Conservation (phyloP, 2,329 filamentous ascomycete genomes). For the Fusarium clavum region DNA sequence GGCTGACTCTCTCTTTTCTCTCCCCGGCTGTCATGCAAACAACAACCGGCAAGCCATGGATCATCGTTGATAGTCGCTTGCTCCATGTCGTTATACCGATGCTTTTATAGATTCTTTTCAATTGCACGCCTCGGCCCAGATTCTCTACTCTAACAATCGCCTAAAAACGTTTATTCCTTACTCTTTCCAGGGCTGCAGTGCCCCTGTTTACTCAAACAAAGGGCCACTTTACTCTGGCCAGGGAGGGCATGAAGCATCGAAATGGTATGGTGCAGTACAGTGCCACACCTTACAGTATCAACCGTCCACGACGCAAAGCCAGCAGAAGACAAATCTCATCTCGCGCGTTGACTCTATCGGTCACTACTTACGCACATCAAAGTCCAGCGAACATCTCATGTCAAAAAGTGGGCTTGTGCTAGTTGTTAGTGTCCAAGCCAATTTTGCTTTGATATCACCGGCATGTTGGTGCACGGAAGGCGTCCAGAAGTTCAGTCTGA, state of each 20-base stretch:
- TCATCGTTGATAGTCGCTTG: conserved; percentile 27
- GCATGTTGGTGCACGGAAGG: conserved; percentile 28
- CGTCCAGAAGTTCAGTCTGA: conserved; percentile 17
- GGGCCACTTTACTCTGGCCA: conserved; percentile 33
- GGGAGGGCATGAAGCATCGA: conserved; percentile 33
- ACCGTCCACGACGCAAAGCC: conserved; percentile 6
- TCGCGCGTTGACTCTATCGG: conserved; percentile 23
- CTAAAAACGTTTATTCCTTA: conserved; percentile 12
- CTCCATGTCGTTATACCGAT: conserved; percentile 35
- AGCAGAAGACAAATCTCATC: conserved; percentile 27
- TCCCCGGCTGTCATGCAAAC: conserved; percentile 15
- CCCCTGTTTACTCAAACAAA: conserved; percentile 36
- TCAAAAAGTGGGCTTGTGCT: conserved; percentile 20
- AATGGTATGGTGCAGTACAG: conserved; percentile 11
- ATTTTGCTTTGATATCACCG: conserved; percentile 26
- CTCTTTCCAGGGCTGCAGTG: conserved; percentile 24
- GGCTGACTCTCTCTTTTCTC: background rate
- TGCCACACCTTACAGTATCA: conserved; percentile 22
- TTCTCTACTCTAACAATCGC: conserved; percentile 4
- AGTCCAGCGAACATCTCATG: conserved; percentile 16
- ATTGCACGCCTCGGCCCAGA: conserved; percentile 13
- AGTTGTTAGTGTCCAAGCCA: conserved; percentile 17
- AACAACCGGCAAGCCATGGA: conserved; percentile 19
- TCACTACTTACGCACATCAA: background rate
- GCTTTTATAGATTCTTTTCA: conserved; percentile 16